phyloP scores from a whole-genome alignment of 2,329 filamentous ascomycete genomes.

The Sporothrix euskadiensis region DNA sequence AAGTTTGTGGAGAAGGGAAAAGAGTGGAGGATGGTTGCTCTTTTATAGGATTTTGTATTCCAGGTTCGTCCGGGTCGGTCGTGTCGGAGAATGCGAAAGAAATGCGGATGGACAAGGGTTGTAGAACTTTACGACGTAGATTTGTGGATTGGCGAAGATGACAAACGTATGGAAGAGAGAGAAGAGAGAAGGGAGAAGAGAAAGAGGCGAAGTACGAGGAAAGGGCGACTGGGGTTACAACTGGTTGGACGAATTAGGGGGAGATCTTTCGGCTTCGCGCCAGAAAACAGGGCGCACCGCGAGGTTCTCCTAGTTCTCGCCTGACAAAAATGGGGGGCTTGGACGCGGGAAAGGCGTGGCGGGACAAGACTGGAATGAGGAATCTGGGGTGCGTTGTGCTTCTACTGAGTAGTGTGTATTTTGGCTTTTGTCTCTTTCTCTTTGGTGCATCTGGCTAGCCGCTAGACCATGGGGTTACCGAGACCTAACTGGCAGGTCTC shows the following conservation, averaged over 20 bases:
- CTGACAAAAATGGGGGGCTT: conserved; percentile 19
- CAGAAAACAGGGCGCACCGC: conserved; percentile 17
- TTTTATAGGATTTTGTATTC: background rate
- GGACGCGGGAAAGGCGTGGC: background rate
- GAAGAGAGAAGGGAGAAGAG: background rate
- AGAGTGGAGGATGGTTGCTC: background rate
- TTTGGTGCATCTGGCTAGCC: background rate
- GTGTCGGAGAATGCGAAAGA: background rate
- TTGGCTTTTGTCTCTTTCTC: background rate
- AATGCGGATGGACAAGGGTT: background rate
- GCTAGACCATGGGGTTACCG: background rate
- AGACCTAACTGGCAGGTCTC: background rate
- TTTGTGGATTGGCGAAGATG: background rate
- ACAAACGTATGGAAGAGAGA: background rate
- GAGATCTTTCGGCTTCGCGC: background rate
- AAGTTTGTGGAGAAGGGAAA: background rate
- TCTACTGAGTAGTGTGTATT: background rate
- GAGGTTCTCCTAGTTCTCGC: background rate
- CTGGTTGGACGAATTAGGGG: too few relatives aligned
- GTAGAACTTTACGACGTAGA: background rate
- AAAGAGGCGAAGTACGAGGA: background rate
- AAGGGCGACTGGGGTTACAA: background rate
- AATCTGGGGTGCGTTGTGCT: background rate
- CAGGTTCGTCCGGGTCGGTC: background rate
- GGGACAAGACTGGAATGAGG: background rate